Conservation (phyloP, 2,329 filamentous ascomycete genomes). For the Hymenoscyphus fructigenus region DNA sequence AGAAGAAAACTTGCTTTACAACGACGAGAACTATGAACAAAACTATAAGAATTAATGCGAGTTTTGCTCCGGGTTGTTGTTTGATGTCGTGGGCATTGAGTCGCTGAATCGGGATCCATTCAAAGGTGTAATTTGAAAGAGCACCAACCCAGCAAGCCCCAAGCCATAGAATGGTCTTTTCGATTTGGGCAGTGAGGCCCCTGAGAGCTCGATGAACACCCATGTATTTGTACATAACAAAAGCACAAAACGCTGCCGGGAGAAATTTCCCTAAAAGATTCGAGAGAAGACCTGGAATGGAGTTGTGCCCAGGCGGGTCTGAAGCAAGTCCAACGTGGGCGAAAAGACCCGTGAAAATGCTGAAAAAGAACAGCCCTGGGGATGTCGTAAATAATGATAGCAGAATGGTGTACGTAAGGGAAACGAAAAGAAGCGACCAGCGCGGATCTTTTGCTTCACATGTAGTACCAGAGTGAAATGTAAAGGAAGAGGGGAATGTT, state of each 20-base stretch:
- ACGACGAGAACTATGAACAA: slow-evolving; percentile 67
- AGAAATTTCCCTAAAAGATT: slow-evolving; percentile 78
- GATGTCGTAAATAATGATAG: slow-evolving; percentile 81
- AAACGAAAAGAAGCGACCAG: slow-evolving; percentile 82
- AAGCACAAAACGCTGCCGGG: slow-evolving; percentile 82
- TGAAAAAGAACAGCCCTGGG: slow-evolving; percentile 80
- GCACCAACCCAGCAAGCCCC: slow-evolving; percentile 89
- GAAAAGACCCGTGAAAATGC: slow-evolving; percentile 78
- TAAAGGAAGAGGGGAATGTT: slow-evolving; percentile 84
- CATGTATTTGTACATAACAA: slow-evolving; percentile 85
- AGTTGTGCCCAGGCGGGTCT: slow-evolving; percentile 71
- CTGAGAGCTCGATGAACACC: slow-evolving; percentile 68
- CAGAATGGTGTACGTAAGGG: slow-evolving; percentile 73
- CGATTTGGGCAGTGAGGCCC: slow-evolving; percentile 77
- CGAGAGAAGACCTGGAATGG: slow-evolving; percentile 72
- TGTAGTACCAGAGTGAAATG: slow-evolving; percentile 65
- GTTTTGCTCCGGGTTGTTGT: slow-evolving; percentile 84
- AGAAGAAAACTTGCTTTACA: slow-evolving; percentile 76
- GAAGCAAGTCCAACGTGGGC: slow-evolving; percentile 88
- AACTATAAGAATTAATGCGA: slow-evolving; percentile 77
- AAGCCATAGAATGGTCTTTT: slow-evolving; percentile 88
- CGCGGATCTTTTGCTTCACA: slow-evolving; percentile 74
- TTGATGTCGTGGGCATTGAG: slow-evolving; percentile 87
- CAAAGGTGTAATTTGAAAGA: slow-evolving; percentile 92
- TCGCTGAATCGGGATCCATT: slow-evolving; percentile 88